Evolutionary conservation across 306 rosid genomes (phyloP), one percentile per base, ranked within the genome.

Genomic region (Prunus mume): DNA sequence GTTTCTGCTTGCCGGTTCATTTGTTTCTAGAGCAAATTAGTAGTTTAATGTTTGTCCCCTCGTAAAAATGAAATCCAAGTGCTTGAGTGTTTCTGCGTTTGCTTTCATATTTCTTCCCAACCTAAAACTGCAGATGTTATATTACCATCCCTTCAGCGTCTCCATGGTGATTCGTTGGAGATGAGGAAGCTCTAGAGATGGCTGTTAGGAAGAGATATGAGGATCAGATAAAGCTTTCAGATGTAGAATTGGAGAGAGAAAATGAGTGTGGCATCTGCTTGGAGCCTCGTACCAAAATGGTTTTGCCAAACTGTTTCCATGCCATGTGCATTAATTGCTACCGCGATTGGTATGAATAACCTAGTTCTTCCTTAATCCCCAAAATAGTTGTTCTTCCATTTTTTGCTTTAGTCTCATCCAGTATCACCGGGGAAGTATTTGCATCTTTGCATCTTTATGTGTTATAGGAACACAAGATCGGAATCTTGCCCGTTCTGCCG

Each of bases 251-350:
- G 60, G 93, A 90, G 38, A 81, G 93, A 82, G 96, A 88, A 76
- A 85, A 85, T 58, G 97, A 92, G 80, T 92, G 97, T 72, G 93
- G 96, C 69, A 88, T 92, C 78, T 90, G 96, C 89, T 83, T 90
- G 71, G 97, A 85, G 86, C 79, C 86, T 18, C 80, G 89, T 79
- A 73, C 91, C 78, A 92, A 88, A 90, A 82, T 92, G 77, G 91
- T 90, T 57, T 83, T 90, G 86, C 97, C 97, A 27, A 78, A 87
- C 58, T 92, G 96, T 82, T 92, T 89, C 78, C 97, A 92, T 60
- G 87, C 93, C 14, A 87, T 92, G 97, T 92, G 97, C 85, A 85
- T 86, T 81, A 84, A 88, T 32, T 92, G 96, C 84, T 92, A 88
- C 84, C 87, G 32, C 8, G 88, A 92, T 78, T 87, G 93, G 97